A percentile compares a stretch with the other conserved stretches of the same genome.
Conservation (phyloP, 1,284 basidiomycete genomes). For the Naganishia cerealis region DNA sequence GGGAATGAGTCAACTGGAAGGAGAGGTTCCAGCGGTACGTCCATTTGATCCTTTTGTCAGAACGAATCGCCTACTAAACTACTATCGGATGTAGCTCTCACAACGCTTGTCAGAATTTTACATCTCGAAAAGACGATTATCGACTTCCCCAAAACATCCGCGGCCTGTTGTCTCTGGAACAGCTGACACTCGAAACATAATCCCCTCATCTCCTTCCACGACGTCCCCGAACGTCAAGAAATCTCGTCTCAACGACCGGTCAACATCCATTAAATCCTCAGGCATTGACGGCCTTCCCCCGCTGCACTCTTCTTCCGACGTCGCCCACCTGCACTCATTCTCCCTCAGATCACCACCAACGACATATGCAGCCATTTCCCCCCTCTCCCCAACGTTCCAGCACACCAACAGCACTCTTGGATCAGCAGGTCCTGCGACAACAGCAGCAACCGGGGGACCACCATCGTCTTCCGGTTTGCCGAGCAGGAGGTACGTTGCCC, state of each 20-base stretch:
- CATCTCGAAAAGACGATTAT: conserved; percentile 19
- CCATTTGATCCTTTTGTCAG: neutral
- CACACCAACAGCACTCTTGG: neutral
- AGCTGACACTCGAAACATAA: neutral
- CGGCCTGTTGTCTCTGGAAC: neutral
- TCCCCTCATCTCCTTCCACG: neutral
- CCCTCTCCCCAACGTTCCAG: conserved; percentile 6
- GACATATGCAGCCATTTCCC: neutral
- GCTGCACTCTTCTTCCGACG: neutral
- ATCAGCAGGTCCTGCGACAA: neutral
- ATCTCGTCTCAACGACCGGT: neutral
- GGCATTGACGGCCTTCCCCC: neutral
- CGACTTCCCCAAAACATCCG: conserved; percentile 6
- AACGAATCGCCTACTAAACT: neutral
- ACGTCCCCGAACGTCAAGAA: conserved; percentile 23
- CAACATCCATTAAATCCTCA: neutral
- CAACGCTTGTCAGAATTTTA: conserved; percentile 12
- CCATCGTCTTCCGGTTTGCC: conserved; percentile 22
- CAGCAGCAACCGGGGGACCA: neutral
- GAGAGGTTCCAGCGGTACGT: conserved; percentile 28
- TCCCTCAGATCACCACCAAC: neutral
- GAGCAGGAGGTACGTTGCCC: conserved; percentile 18
- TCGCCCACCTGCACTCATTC: neutral
- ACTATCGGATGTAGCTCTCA: conserved; percentile 2
- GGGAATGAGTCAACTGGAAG: conserved; percentile 3